phyloP scores from a whole-genome alignment of 2,329 filamentous ascomycete genomes.

The Sclerotinia sclerotiorum region DNA sequence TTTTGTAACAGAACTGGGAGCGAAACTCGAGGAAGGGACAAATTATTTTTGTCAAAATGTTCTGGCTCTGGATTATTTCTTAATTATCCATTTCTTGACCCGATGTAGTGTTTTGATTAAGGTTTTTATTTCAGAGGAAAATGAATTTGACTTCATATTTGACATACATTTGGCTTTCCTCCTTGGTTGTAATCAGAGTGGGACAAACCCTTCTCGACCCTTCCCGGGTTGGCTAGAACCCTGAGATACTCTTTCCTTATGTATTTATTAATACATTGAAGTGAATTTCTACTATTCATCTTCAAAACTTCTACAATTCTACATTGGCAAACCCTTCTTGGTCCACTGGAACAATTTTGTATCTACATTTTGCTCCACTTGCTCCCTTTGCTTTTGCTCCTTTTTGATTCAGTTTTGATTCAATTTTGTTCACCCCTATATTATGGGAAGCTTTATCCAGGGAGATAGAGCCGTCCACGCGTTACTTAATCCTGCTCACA shows the following conservation, averaged over 20 bases:
- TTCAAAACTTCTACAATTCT: not conserved
- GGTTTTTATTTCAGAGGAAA: not conserved
- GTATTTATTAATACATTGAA: not conserved
- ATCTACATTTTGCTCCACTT: conserved; percentile 36
- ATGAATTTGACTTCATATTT: not conserved
- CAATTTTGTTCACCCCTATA: conserved; percentile 21
- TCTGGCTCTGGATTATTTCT: not conserved
- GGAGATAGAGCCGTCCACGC: conserved; percentile 24
- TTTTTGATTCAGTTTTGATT: conserved; percentile 20
- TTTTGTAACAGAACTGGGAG: not conserved
- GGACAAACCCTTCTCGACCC: not conserved
- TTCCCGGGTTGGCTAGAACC: not conserved
- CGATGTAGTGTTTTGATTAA: not conserved
- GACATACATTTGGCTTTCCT: not conserved
- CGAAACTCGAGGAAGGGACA: not conserved
- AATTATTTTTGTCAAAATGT: not conserved
- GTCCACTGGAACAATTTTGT: conserved; percentile 39
- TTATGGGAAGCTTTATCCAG: conserved; percentile 33
- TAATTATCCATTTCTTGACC: not conserved
- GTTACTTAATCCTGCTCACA: conserved; percentile 38
- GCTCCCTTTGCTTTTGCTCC: conserved; percentile 15
- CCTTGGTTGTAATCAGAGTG: not conserved
- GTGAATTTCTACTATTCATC: not conserved
- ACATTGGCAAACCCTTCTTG: conserved; percentile 37
- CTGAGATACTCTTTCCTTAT: not conserved